Evolutionary conservation across 495 filamentous ascomycete genomes (phyloP), one percentile per base, ranked within the genome.

Genomic region (Hyaloscypha bicolor): DNA sequence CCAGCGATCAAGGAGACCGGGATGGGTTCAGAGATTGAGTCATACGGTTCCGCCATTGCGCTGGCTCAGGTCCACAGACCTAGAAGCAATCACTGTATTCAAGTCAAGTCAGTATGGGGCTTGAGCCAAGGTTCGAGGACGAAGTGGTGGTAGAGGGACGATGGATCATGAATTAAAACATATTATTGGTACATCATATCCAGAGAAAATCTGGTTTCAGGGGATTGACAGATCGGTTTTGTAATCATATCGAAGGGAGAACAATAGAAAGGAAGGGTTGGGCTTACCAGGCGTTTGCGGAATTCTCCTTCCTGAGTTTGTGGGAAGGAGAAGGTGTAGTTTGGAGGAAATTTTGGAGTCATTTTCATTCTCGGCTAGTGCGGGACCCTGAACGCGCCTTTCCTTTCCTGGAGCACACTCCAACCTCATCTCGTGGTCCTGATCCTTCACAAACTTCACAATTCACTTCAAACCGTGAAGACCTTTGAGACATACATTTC

Each of bases 211-310:
- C 65, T 71, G 69, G 69, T 66, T 73, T 93, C 91, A 91, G 91
- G 82, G 88, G 91, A 94, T 94, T 94, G 91, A 94, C 91, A 94
- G 90, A 93, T 93, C 83, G 80, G 78, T 83, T 72, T 74, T 86
- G 80, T 91, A 91, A 92, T 91, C 89, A 90, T 91, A 79, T 79
- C 79, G 80, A 75, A 48, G 42, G 16, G 16, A 19, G 30, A 21
- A 55, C 62, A 67, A 55, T 60, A 74, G 68, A 63, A 64, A 69
- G 72, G 72, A 70, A 66, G 66, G 67, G 33, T 72, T 74, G 74
- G 75, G 70, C 65, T 79, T 77, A 58, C 29, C 76, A 78, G 53
- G 61, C 16, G 31, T 59, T 45, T 12, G 6, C 30, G 30, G 62
- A 53, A 35, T 65, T 55, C 52, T 53, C 53, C 45, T 55, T 4